These are phyloP conservation scores for Periconia sp. DNA, from an alignment of 2,329 filamentous ascomycete genomes.

Conservation along the genomic window DNA sequence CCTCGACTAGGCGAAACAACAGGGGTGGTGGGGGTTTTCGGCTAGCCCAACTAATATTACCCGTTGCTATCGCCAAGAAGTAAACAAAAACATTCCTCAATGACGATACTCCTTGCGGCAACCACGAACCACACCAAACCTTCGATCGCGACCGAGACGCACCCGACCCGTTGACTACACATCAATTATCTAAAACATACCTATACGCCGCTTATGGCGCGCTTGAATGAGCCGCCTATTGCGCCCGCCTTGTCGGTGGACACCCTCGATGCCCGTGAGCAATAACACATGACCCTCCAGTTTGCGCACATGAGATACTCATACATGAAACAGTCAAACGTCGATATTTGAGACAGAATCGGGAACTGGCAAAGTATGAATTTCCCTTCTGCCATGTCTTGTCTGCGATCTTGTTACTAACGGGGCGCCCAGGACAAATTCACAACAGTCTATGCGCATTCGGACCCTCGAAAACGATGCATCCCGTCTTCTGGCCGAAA, in stretches of 20 bases:
- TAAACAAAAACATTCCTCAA: slow-evolving; percentile 20
- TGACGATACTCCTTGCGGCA: slow-evolving; percentile 25
- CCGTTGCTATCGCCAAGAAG: slow-evolving; percentile 34
- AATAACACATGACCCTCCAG: slow-evolving; percentile 2
- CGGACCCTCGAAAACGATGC: slow-evolving; percentile 75
- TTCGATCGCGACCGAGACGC: slow-evolving; percentile 8
- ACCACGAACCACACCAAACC: slow-evolving; percentile 29
- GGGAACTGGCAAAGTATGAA: slow-evolving; percentile 68
- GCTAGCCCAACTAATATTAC: background rate
- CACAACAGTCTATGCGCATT: slow-evolving; percentile 74
- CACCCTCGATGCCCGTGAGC: slow-evolving; percentile 70
- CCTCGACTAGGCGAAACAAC: slow-evolving; percentile 1
- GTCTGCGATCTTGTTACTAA: background rate
- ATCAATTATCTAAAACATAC: slow-evolving; percentile 37
- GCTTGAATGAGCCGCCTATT: slow-evolving; percentile 71
- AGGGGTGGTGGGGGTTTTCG: background rate
- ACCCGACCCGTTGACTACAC: slow-evolving; percentile 2
- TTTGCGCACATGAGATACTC: background rate
- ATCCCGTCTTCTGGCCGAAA: slow-evolving; percentile 74
- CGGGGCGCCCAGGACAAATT: slow-evolving; percentile 62
- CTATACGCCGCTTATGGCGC: slow-evolving; percentile 66
- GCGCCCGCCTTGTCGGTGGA: slow-evolving; percentile 57
- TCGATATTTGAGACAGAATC: slow-evolving; percentile 79
- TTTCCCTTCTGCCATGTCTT: background rate
- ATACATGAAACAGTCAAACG: slow-evolving; percentile 63